phyloP scores from a whole-genome alignment of 768 basidiomycete species.

The Tephrocybe sp. region DNA sequence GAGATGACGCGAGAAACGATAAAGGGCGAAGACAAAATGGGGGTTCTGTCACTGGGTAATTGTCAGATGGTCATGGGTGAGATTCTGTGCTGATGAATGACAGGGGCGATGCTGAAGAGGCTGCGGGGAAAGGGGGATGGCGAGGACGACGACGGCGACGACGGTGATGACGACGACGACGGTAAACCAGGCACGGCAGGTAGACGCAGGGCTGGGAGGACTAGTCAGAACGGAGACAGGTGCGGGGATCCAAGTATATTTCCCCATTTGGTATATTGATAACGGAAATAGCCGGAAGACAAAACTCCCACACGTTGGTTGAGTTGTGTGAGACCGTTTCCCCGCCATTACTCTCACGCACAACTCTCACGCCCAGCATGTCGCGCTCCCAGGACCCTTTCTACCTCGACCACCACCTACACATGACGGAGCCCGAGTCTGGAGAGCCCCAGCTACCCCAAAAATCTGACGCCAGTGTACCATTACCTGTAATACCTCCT shows the following conservation, averaged over 20 bases:
- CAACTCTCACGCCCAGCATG: conserved; percentile 48
- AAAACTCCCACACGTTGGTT: conserved; percentile 30
- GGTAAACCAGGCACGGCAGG: too few relatives aligned
- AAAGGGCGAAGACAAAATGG: conserved; percentile 50
- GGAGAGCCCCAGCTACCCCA: conserved; percentile 15
- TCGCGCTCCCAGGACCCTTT: conserved; percentile 44
- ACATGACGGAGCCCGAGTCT: conserved; percentile 34
- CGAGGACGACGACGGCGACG: conserved; percentile 35
- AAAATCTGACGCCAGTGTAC: conserved; percentile 18
- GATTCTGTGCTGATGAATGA: too few relatives aligned
- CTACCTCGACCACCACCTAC: conserved; percentile 46
- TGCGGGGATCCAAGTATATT: conserved; percentile 8
- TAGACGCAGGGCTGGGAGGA: background rate
- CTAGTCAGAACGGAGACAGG: background rate
- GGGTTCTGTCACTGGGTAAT: conserved; percentile 46
- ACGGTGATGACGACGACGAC: conserved; percentile 9
- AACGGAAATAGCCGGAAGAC: conserved; percentile 21
- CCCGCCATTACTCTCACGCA: conserved; percentile 40
- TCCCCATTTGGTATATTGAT: conserved; percentile 18
- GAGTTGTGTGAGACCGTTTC: conserved; percentile 37
- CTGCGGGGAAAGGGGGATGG: conserved; percentile 19
- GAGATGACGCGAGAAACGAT: conserved; percentile 33
- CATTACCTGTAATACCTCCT: conserved; percentile 33
- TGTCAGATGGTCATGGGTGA: conserved; percentile 30
- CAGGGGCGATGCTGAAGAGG: background rate